Evolutionary conservation across 768 basidiomycete species (phyloP).

Genomic region (Cantharellus cinnabarinus): DNA sequence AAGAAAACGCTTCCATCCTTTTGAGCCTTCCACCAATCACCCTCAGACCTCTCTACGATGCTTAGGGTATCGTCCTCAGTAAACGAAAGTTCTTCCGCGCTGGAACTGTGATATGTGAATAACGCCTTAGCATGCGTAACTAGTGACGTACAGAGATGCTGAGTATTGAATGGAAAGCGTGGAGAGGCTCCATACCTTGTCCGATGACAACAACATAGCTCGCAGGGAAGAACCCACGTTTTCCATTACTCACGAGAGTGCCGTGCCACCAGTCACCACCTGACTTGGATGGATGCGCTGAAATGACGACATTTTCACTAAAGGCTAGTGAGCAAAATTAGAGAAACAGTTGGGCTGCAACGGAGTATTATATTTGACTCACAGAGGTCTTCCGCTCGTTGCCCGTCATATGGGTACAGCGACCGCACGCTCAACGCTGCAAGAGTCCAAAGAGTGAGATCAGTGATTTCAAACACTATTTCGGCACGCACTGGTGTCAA

Average conservation of each 20-base stretch:
- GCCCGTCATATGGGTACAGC: conserved; percentile 68
- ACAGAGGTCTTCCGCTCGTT: conserved; percentile 79
- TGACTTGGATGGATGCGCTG: conserved; percentile 69
- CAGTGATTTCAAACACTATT: background rate
- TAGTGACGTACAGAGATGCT: conserved; percentile 1
- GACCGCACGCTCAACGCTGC: conserved; percentile 59
- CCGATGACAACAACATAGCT: conserved; percentile 63
- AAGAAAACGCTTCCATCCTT: conserved; percentile 67
- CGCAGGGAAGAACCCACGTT: conserved; percentile 75
- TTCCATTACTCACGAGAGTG: conserved; percentile 37
- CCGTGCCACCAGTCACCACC: conserved; percentile 92
- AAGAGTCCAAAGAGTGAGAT: too few species aligned
- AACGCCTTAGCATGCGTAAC: conserved; percentile 55
- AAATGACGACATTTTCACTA: conserved; percentile 52
- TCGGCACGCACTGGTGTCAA: conserved; percentile 26
- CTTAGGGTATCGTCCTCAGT: conserved; percentile 55
- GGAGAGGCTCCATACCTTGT: conserved; percentile 28
- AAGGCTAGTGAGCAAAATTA: conserved; percentile 32
- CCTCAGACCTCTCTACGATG: conserved; percentile 67
- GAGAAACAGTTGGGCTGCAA: background rate
- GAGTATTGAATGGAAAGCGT: background rate
- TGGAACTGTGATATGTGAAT: conserved; percentile 50
- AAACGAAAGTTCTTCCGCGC: conserved; percentile 71
- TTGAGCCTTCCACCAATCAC: conserved; percentile 95
- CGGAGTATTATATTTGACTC: conserved; percentile 14